Evolutionary conservation across 83 land plant genomes (phyloP).

Genomic region (Thuja plicata): DNA sequence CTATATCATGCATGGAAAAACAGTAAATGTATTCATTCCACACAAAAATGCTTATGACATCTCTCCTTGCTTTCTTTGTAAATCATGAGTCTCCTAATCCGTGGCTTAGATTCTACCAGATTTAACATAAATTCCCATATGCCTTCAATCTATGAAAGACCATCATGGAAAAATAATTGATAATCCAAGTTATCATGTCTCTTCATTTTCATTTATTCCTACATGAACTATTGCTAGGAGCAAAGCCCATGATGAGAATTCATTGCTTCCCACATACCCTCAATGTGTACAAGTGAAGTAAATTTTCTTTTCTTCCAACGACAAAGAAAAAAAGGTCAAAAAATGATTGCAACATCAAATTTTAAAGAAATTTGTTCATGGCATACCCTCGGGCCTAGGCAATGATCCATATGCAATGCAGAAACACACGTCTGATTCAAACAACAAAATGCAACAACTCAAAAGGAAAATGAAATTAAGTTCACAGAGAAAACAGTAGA

Average conservation of each 20-base stretch:
- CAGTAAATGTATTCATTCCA: neutral
- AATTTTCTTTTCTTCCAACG: neutral
- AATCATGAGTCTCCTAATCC: neutral
- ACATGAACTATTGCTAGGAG: neutral
- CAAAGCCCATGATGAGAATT: neutral
- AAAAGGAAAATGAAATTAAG: neutral
- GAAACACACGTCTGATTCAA: neutral
- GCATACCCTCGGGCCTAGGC: neutral
- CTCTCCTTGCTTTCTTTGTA: neutral
- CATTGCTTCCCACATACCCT: neutral
- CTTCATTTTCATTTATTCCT: neutral
- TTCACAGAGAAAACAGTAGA: neutral
- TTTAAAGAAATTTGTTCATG: neutral
- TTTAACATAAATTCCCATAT: neutral
- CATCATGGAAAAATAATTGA: neutral
- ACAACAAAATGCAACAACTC: neutral
- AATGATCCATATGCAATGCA: neutral
- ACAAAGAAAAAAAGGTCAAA: too few species aligned
- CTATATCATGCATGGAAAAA: neutral
- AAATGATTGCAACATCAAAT: neutral
- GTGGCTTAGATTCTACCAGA: neutral
- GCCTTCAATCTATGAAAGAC: neutral
- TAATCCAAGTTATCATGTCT: neutral
- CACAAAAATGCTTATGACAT: neutral
- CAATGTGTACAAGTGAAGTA: neutral